Evolutionary conservation across 352 stramenopile species (phyloP).

Genomic region (Chrysophaeum taylorii): DNA sequence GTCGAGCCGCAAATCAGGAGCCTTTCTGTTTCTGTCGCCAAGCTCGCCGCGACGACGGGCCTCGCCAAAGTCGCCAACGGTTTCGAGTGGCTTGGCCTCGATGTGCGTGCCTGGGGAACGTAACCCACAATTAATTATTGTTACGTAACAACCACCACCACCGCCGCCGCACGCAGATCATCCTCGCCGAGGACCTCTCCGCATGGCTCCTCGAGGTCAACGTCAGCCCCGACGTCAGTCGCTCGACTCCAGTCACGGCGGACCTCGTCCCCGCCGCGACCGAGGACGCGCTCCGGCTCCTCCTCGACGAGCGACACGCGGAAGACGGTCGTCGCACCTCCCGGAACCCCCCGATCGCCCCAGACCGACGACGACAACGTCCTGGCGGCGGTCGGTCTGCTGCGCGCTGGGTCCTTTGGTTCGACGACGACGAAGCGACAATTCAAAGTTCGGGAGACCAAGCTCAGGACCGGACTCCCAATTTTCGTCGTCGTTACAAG

Average conservation of each 20-base stretch:
- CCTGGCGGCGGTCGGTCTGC: too few relatives aligned
- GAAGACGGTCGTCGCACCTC: not conserved
- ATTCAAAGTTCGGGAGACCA: too few relatives aligned
- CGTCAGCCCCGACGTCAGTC: constrained; percentile 67
- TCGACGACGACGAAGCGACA: too few relatives aligned
- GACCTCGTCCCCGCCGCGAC: constrained; percentile 22
- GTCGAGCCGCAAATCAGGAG: not conserved
- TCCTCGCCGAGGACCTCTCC: constrained; percentile 47
- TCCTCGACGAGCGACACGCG: constrained; percentile 22
- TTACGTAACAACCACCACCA: not conserved
- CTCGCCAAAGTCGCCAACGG: constrained; percentile 38
- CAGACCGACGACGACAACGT: too few relatives aligned
- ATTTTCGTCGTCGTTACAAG: too few relatives aligned
- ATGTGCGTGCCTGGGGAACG: constrained; percentile 14
- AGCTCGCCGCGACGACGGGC: constrained; percentile 49
- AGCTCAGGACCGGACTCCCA: too few relatives aligned
- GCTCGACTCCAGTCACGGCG: constrained; percentile 27
- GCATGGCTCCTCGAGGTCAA: constrained; percentile 71
- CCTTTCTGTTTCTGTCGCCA: constrained; percentile 29
- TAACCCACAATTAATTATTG: not conserved
- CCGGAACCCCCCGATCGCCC: not conserved
- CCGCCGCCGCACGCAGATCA: constrained; percentile 36
- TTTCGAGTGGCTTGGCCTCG: constrained; percentile 39
- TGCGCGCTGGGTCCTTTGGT: too few relatives aligned
- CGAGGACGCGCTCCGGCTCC: constrained; percentile 15